Conservation (phyloP, 352 stramenopile species). For the Aphanomyces euteiches region DNA sequence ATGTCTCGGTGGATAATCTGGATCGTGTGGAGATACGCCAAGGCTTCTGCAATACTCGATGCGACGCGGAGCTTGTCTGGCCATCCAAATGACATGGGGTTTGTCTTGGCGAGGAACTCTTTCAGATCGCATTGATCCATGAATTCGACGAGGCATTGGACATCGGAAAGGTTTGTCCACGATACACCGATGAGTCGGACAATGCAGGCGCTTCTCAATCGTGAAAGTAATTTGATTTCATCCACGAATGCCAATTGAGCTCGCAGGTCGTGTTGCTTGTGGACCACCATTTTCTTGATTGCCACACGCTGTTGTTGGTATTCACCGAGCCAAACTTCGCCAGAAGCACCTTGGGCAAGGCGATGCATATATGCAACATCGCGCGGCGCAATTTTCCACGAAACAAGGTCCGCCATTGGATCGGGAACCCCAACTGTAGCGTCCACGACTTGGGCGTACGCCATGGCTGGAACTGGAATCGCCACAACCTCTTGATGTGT, state of each 20-base stretch:
- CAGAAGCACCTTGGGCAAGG: conserved; percentile 27
- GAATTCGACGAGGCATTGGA: conserved; percentile 8
- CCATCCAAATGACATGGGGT: conserved; percentile 18
- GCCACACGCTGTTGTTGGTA: conserved; percentile 32
- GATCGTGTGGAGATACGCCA: conserved; percentile 78
- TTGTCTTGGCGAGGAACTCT: conserved; percentile 6
- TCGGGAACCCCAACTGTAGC: not conserved
- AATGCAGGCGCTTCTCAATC: conserved; percentile 23
- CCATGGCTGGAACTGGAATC: not conserved
- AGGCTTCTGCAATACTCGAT: conserved; percentile 35
- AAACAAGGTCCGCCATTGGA: not conserved
- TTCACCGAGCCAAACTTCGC: conserved; percentile 37
- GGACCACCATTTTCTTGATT: conserved; percentile 32
- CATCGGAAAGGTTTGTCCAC: conserved; percentile 13
- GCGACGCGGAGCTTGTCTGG: not conserved
- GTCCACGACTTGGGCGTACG: not conserved
- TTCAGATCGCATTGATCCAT: conserved; percentile 15
- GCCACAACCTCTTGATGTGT: not conserved
- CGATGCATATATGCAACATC: not conserved
- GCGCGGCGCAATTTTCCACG: not conserved
- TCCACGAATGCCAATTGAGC: conserved; percentile 15
- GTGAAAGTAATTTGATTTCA: conserved; percentile 26
- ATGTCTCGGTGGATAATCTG: conserved; percentile 92
- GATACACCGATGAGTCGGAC: conserved; percentile 25
- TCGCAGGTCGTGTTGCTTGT: not conserved